Base-by-base conservation (phyloP, 176 grass and related monocot genomes). In the Carex parvula region DNA sequence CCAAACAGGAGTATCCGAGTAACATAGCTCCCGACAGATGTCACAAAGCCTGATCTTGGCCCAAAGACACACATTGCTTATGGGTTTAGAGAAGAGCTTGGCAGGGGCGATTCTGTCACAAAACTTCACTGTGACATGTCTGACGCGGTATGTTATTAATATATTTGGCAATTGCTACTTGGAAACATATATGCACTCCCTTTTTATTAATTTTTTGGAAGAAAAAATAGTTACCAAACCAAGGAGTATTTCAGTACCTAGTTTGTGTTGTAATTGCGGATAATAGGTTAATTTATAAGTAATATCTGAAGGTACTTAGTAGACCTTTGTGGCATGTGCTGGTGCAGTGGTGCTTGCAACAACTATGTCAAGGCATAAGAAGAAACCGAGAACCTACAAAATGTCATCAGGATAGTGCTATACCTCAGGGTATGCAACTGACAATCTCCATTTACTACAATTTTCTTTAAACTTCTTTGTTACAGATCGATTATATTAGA, bases 71-170 rank as follows among this genome's bases (percentile, higher is more conserved):
- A 97, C 66, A 90, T 94, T 78, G 91, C 91, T 33, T 97, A 94
- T 92, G 94, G 94, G 46, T 75, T 94, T 79, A 17, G 46, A 57
- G 79, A 92, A 81, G 94, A 97, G 63, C 85, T 94, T 24, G 88
- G 91, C 32, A 90, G 90, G 80, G 94, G 94, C n/a, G 94, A 94
- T 86, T 97, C 91, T 30, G 92, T 97, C 46, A 97, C 94, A 33
- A 94, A 97, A 71, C 90, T 97, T 94, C 94, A 97, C 66, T 97
- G 94, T 15, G 94, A 94, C 63, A 82, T 97, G 58, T 92, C 90
- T 75, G 94, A 97, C 77, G 94, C 90, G 42, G 92, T 97, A 87
- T 33, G 82, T 89, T 86, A 21, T 30, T 78, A 63, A 35, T 60
- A 76, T 11, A 56, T 20, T 56, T 77, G 18, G 12, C 20, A 17